Conservation (phyloP, 495 filamentous ascomycete genomes). For the Massariosphaeria phaeospora region DNA sequence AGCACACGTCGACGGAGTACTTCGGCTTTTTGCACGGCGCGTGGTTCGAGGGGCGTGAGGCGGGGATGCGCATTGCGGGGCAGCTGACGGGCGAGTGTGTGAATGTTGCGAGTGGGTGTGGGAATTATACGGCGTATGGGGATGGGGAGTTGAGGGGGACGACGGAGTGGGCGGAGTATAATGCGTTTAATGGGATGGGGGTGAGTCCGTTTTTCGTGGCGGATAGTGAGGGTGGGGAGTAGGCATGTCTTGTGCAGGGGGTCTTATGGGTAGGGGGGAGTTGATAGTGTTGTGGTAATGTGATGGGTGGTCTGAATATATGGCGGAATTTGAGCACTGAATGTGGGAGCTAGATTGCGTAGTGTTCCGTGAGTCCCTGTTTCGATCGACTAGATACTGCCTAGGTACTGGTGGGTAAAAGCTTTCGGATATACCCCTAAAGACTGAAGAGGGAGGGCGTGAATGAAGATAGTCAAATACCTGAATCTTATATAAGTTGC, state of each 20-base stretch:
- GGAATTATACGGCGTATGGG: slow-evolving; percentile 29
- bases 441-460: too few relatives aligned
- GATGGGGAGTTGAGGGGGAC: slow-evolving; percentile 34
- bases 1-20: slow-evolving; percentile 63
- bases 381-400: too few relatives aligned
- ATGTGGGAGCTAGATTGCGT: too few relatives aligned
- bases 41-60: slow-evolving; percentile 58
- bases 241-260: background rate
- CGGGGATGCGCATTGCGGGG: slow-evolving; percentile 49
- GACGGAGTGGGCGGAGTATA: slow-evolving; percentile 25
- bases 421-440: too few relatives aligned
- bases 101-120: slow-evolving; percentile 26
- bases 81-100: slow-evolving; percentile 33
- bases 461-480: too few relatives aligned
- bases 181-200: slow-evolving; percentile 31
- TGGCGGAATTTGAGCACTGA: too few relatives aligned
- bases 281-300: too few relatives aligned
- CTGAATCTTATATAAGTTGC: too few relatives aligned
- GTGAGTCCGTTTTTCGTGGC: slow-evolving; percentile 31
- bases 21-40: slow-evolving; percentile 70
- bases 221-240: background rate
- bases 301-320: too few relatives aligned
- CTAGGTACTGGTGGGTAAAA: too few relatives aligned
- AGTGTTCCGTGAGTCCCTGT: too few relatives aligned
- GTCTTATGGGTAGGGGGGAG: too few relatives aligned